These are phyloP conservation scores for Shiraia bambusicola DNA, from an alignment of 2,329 filamentous ascomycete species.

Conservation along the genomic window DNA sequence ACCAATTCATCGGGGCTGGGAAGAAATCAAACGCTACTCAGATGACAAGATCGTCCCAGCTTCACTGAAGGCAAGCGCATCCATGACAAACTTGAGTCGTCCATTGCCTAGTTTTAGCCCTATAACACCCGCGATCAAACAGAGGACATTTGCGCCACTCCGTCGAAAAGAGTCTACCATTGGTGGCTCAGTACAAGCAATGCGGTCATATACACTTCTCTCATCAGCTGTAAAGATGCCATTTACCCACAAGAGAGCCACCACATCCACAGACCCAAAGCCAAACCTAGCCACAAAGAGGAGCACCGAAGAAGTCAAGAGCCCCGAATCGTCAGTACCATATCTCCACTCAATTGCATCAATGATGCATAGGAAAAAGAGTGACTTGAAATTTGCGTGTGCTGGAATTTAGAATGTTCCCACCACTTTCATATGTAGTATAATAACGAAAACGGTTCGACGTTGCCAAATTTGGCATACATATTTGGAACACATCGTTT, in stretches of 20 bases:
- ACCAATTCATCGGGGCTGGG: conserved; percentile 29
- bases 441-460: background rate
- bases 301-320: conserved; percentile 6
- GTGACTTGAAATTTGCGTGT: conserved; percentile 1
- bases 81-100: conserved; percentile 3
- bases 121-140: conserved; percentile 6
- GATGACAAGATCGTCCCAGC: conserved; percentile 4
- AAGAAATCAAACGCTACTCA: conserved; percentile 28
- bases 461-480: too few relatives aligned
- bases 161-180: conserved; percentile 20
- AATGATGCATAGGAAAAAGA: background rate
- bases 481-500: too few relatives aligned
- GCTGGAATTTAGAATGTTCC: background rate
- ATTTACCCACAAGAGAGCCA: conserved; percentile 12
- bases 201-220: conserved; percentile 18
- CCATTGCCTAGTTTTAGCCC: conserved; percentile 10
- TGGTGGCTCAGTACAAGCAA: conserved; percentile 18
- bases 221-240: conserved; percentile 26
- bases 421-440: background rate
- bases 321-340: background rate
- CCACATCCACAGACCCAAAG: conserved; percentile 22
- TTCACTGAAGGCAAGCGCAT: background rate
- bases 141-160: conserved; percentile 19
- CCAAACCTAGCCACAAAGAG: conserved; percentile 10
- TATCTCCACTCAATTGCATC: conserved; percentile 1